Base-by-base conservation (phyloP, 2,329 filamentous ascomycete species). In the Fusarium sp. region DNA sequence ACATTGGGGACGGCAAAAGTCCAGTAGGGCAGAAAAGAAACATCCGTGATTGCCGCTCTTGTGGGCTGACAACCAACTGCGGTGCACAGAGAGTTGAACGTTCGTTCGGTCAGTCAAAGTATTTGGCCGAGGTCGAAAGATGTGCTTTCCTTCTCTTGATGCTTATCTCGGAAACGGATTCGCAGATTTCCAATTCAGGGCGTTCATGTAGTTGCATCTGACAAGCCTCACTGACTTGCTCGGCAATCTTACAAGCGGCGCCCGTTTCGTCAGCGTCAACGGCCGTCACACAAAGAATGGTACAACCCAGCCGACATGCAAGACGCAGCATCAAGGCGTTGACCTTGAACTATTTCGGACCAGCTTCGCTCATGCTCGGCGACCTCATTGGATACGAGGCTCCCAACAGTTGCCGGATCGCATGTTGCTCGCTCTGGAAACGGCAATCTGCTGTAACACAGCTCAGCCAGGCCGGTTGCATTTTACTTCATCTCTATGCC, bases 151-250 rank as follows among this genome's bases (percentile, higher is more conserved):
- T 49, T 61, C 42, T 29, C 27, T 53, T 31, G 59, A 49, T 22
- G 58, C 57, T 38, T 57, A 49, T 61, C 29, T 61, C 44, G 35
- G 51, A 42, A 49, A 33, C 38, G 44, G 40, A 71, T 73, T 46
- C 60, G 24, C 57, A 46, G 7, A 44, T 67, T 71, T 51, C 55
- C 55, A 38, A 35, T 55, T 68, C 17, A 29, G 22, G 59, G 59
- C 24, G 55, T 27, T 68, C 29, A 33, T 31, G 42, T 61, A 56
- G 55, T 69, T 60, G 71, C 61, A 74, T 73, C 29, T 74, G 64
- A 72, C 51, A 61, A 36, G 35, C 33, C 24, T 40, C 33, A 51
- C 40, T 38, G 22, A 44, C 36, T 24, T 62, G 16, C 36, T 59
- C 40, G 49, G 29, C 44, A 62, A 38, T 62, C 60, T 62, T 27